A percentile compares a stretch with the other conserved stretches of the same genome.
phyloP scores from a whole-genome alignment of 352 stramenopile species.

The Pythium myriotylum region DNA sequence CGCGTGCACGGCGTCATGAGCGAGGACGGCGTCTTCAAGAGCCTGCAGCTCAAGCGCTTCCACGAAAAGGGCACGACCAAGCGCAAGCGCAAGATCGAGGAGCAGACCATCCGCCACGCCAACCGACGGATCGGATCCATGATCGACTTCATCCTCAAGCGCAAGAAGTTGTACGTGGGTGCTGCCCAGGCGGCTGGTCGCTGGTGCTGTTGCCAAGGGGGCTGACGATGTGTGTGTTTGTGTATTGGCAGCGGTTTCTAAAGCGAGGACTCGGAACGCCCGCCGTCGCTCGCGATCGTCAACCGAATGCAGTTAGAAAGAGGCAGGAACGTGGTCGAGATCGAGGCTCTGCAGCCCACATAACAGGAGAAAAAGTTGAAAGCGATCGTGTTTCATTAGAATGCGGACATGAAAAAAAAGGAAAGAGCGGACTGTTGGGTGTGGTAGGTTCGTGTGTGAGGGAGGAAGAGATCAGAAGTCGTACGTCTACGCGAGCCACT shows the following conservation, averaged over 20 bases:
- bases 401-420: too few species aligned
- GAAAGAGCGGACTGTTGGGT: too few species aligned
- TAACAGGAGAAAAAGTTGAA: neutral
- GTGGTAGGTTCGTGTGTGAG: neutral
- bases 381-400: neutral
- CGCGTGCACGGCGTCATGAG: conserved; percentile 74
- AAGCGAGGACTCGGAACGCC: neutral
- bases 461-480: neutral
- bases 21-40: conserved; percentile 78
- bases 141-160: conserved; percentile 83
- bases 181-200: too few species aligned
- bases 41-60: conserved; percentile 66
- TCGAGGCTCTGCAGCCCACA: neutral
- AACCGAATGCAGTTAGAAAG: neutral
- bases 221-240: neutral
- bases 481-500: conserved; percentile 53
- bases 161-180: conserved; percentile 79
- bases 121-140: conserved; percentile 83
- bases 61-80: conserved; percentile 87
- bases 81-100: conserved; percentile 78
- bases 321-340: too few species aligned
- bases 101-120: conserved; percentile 77
- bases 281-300: neutral
- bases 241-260: conserved; percentile 25
- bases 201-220: too few species aligned